Base-by-base conservation (phyloP, 495 filamentous ascomycete species). In the Aspergillus panamensis region DNA sequence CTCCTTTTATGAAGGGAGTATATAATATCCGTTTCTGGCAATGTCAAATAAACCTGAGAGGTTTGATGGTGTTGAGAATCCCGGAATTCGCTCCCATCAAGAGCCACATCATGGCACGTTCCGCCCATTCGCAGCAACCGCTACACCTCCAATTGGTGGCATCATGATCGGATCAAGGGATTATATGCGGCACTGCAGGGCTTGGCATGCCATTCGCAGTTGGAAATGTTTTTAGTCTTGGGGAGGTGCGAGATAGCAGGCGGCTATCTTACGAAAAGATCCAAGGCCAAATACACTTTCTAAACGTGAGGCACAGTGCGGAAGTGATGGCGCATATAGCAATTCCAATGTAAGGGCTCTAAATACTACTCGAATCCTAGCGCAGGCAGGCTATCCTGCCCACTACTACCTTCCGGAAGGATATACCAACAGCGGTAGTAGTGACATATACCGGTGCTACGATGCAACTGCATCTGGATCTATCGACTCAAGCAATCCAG, bases 91-190 rank as follows among this genome's bases (percentile, higher is more conserved):
- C 19, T 31, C 13, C 9, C 47, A 31, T 29, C 20, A 1, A 13
- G 25, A 49, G 47, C 47, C 8, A 29, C 47, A 49, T 3, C 20
- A 49, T n/a, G 20, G 47, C 21, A 49, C 47, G 47, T 49, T 31
- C 21, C 47, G 10, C 13, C 47, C 12, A 10, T 19, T 29, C 12
- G 12, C 29, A 29, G 25, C 20, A 14, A n/a, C 47, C 47, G 19
- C 12, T 16, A 30, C 47, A 30, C 29, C 12, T 49, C 47, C 25
- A 49, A 49, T 31, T 49, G 47, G 47, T 19, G 25, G 6, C 19
- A 10, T 6, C 20, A 20, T 45, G 42, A 20, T n/a, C n/a, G 7
- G 16, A 12, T 20, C 42, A 45, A 31, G 20, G 29, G 47, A 31
- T 49, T 49, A 49, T 31, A 31, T 49, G 29, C 47, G 13, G 13